Evolutionary conservation across 2,329 filamentous ascomycete species (phyloP), one percentile per base, ranked within the genome.

Genomic region (Fusarium begoniae): DNA sequence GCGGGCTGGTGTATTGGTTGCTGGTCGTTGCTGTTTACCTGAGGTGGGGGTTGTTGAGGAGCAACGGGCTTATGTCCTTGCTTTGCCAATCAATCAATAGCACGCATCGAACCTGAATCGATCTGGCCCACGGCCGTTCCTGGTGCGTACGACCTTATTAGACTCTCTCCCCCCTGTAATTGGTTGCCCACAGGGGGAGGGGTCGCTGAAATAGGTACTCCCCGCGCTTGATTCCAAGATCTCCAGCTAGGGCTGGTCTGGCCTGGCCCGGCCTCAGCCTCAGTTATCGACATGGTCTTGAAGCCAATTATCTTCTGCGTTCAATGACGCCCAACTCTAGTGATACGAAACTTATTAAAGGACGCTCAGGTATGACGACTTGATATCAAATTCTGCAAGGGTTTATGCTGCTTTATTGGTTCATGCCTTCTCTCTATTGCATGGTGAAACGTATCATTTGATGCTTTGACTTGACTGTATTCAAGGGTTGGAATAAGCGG

Each of bases 11-110:
- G 51, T 53, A 38, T 51, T 59, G 56, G 56, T 28, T 59, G 56
- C 26, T 44, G 53, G 15, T n/a, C 59, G 71, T 71, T 75, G 54
- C 71, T 69, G 62, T 75, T 74, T 77, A 75, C 74, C 56, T 69
- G 51, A 66, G 70, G 75, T 70, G 67, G 67, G 75, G 75, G 70
- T 75, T 70, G 76, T 74, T 77, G 74, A 75, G 72, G 72, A 75
- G 76, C 76, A 78, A 77, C 69, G 66, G 67, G 43, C 68, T 53
- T 47, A 60, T 38, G 59, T 32, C 64, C 51, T 53, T 66, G 45
- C 48, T 43, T 55, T 72, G 60, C 72, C 56, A 69, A 75, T 74
- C 72, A 75, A 54, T 69, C 59, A 58, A 72, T 66, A 51, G 53
- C 47, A 54, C 32, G 40, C 66, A 70, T 70, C 41, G 47, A 59